A percentile compares a stretch with the other conserved stretches of the same genome.
These are phyloP conservation scores for Toxicodendron radicans DNA, from an alignment of 345 rosid genomes.

Conservation along the genomic window DNA sequence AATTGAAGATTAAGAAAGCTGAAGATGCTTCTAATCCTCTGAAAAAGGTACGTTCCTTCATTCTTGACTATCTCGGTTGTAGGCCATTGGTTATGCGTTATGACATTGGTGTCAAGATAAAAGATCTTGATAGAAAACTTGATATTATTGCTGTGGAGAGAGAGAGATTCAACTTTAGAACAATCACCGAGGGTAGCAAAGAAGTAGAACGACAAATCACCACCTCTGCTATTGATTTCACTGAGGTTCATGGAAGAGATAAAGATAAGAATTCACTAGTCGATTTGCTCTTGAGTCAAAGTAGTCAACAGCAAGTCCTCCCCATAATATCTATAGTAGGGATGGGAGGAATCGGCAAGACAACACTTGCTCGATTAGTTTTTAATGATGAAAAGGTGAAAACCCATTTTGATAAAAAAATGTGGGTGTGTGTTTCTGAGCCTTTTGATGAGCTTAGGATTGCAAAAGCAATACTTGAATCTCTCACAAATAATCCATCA, in stretches of 20 bases:
- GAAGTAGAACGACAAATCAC: not conserved
- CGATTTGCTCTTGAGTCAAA: not conserved
- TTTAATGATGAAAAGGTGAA: not conserved
- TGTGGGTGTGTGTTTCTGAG: conserved; percentile 11
- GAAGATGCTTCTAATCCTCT: not conserved
- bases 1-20: not conserved
- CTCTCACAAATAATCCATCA: not conserved
- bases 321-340: not conserved
- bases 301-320: not conserved
- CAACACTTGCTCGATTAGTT: not conserved
- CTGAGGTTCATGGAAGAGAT: not conserved
- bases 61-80: not conserved
- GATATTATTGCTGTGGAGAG: not conserved
- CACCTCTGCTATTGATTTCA: not conserved
- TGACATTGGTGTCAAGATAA: not conserved
- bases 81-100: not conserved
- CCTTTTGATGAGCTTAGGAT: not conserved
- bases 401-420: not conserved
- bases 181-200: not conserved
- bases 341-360: not conserved
- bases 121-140: not conserved
- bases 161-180: not conserved
- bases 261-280: not conserved
- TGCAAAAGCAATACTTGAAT: not conserved
- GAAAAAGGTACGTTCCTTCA: not conserved